Percentiles rank a stretch among this genome's conserved stretches.
These are phyloP conservation scores for Crithidia brevicula DNA, from an alignment of 208 protist genomes.

Conservation along the genomic window DNA sequence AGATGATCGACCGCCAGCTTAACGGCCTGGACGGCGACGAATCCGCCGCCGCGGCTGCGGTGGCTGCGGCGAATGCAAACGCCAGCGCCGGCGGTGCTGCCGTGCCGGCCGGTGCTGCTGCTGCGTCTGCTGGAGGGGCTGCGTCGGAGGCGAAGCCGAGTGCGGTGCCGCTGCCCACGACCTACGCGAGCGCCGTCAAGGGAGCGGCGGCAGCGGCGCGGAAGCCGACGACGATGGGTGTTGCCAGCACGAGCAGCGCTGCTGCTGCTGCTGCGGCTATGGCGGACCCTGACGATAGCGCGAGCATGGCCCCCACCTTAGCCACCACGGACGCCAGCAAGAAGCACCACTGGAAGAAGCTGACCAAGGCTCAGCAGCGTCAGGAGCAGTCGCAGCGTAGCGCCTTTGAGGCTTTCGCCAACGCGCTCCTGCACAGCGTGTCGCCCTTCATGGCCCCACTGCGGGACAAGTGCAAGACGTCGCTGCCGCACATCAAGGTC, in stretches of 20 bases:
- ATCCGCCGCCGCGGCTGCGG: constrained; percentile 6
- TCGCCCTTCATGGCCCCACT: constrained; percentile 89
- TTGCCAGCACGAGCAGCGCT: constrained; percentile 20
- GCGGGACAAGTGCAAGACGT: constrained; percentile 70
- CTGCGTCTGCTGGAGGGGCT: neutral
- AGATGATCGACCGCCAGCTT: constrained; percentile 70
- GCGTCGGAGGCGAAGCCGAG: constrained; percentile 6
- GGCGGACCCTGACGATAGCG: constrained; percentile 21
- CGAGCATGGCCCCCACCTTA: constrained; percentile 22
- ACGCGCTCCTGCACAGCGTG: constrained; percentile 82
- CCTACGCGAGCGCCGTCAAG: constrained; percentile 48
- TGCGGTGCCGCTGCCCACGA: constrained; percentile 30
- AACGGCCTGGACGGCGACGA: constrained; percentile 45
- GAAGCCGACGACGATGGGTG: constrained; percentile 35
- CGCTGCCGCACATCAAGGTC: constrained; percentile 88
- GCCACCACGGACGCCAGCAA: constrained; percentile 58
- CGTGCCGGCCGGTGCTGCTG: neutral
- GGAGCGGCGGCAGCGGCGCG: constrained; percentile 14
- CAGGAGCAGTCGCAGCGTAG: constrained; percentile 85
- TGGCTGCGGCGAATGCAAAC: neutral
- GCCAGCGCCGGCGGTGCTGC: neutral
- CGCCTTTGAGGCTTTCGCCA: constrained; percentile 89
- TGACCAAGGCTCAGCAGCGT: constrained; percentile 80
- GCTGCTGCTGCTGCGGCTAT: constrained; percentile 18
- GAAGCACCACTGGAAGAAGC: constrained; percentile 88